A percentile compares a stretch with the other conserved stretches of the same genome.
These are phyloP conservation scores for Ceratobasidium theobromae DNA, from an alignment of 1,284 basidiomycete species.

Conservation along the genomic window DNA sequence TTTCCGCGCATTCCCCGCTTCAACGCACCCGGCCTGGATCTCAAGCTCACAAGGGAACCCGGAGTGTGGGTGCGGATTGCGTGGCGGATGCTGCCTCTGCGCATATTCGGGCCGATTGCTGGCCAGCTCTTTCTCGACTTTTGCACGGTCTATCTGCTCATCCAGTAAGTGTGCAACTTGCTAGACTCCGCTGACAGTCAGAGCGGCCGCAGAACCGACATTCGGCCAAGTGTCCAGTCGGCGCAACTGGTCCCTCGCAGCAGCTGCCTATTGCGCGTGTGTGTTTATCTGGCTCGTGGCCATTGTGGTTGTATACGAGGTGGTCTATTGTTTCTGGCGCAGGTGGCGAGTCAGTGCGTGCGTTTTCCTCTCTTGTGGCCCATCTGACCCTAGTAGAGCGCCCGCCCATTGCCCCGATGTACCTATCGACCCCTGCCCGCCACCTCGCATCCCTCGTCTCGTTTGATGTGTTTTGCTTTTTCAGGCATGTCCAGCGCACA, in stretches of 20 bases:
- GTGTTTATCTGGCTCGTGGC: slow-evolving; percentile 72
- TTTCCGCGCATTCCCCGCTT: slow-evolving; percentile 53
- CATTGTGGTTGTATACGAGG: slow-evolving; percentile 78
- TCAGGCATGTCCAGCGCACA: slow-evolving; percentile 70
- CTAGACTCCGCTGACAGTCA: slow-evolving; percentile 45
- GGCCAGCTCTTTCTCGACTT: slow-evolving; percentile 80
- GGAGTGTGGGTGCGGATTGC: slow-evolving; percentile 56
- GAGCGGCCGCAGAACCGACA: slow-evolving; percentile 65
- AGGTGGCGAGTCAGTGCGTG: slow-evolving; percentile 73
- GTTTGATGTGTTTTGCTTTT: slow-evolving; percentile 79
- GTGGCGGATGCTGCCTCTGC: slow-evolving; percentile 57
- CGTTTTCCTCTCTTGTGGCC: not conserved
- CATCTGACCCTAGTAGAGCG: slow-evolving; percentile 64
- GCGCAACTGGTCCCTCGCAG: slow-evolving; percentile 71
- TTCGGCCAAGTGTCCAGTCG: slow-evolving; percentile 67
- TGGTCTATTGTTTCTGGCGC: slow-evolving; percentile 75
- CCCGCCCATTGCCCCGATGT: slow-evolving; percentile 76
- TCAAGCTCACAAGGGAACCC: slow-evolving; percentile 64
- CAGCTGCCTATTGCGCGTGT: slow-evolving; percentile 76
- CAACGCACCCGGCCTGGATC: slow-evolving; percentile 59
- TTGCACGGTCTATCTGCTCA: slow-evolving; percentile 71
- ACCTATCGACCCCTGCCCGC: slow-evolving; percentile 74
- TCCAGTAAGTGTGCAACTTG: slow-evolving; percentile 59
- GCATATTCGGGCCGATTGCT: slow-evolving; percentile 65
- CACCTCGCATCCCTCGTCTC: slow-evolving; percentile 72